phyloP scores from a whole-genome alignment of 2,329 filamentous ascomycete genomes.

The Colletotrichum euphorbiae region DNA sequence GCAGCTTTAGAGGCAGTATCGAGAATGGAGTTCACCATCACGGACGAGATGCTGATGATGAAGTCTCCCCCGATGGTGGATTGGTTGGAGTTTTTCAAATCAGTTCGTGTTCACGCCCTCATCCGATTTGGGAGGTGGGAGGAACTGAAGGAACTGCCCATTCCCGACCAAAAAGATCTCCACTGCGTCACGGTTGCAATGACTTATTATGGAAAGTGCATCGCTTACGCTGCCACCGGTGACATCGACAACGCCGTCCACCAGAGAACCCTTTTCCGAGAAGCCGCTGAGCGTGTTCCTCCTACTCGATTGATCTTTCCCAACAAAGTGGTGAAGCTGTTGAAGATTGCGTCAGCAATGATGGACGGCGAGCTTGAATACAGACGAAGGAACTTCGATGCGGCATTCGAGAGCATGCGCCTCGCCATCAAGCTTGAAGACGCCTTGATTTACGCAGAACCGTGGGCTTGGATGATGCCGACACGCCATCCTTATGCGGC shows the following conservation, averaged over 20 bases:
- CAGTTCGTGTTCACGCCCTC: slow-evolving; percentile 74
- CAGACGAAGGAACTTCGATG: slow-evolving; percentile 66
- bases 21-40: slow-evolving; percentile 70
- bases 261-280: slow-evolving; percentile 62
- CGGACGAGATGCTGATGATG: slow-evolving; percentile 71
- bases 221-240: slow-evolving; percentile 72
- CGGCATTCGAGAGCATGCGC: slow-evolving; percentile 69
- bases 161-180: slow-evolving; percentile 68
- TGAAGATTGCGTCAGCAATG: slow-evolving; percentile 73
- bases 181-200: slow-evolving; percentile 78
- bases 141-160: slow-evolving; percentile 66
- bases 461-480: slow-evolving; percentile 84
- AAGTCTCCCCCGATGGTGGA: slow-evolving; percentile 80
- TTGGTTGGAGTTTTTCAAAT: slow-evolving; percentile 78
- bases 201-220: slow-evolving; percentile 73
- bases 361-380: slow-evolving; percentile 80
- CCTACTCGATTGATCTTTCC: slow-evolving; percentile 73
- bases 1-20: slow-evolving; percentile 70
- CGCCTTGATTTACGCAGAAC: slow-evolving; percentile 75
- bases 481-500: slow-evolving; percentile 77
- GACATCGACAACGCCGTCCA: slow-evolving; percentile 64
- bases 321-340: slow-evolving; percentile 72
- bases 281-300: slow-evolving; percentile 64
- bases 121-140: slow-evolving; percentile 80
- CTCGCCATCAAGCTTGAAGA: slow-evolving; percentile 71